phyloP scores from a whole-genome alignment of 805 yeast species.

The Pichia eremophila region DNA sequence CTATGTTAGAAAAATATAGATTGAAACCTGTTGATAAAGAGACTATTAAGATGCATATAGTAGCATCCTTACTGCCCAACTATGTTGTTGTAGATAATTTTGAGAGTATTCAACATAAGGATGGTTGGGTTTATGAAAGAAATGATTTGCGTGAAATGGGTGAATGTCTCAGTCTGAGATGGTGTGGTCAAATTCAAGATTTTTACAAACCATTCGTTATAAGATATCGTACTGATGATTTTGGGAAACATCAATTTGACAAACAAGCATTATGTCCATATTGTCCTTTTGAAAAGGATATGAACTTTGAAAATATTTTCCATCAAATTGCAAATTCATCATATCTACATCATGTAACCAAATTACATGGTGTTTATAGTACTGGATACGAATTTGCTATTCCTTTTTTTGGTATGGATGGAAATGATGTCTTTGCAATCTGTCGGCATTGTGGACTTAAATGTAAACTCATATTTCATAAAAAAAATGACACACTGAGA shows the following conservation, averaged over 20 bases:
- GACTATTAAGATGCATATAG: too few species aligned
- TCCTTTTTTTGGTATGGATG: constrained; percentile 12
- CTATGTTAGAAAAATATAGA: too few species aligned
- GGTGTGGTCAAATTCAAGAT: not conserved
- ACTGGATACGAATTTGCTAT: constrained; percentile 22
- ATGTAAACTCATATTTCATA: not conserved
- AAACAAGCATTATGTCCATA: constrained; percentile 26
- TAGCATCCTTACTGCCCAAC: too few species aligned
- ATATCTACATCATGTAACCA: constrained; percentile 27
- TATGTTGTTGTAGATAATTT: too few species aligned
- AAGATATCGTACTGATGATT: constrained; percentile 7
- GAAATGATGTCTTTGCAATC: not conserved
- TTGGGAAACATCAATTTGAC: constrained; percentile 1
- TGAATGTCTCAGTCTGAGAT: not conserved
- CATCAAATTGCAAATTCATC: constrained; percentile 21
- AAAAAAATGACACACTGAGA: not conserved
- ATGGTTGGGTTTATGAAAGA: too few species aligned
- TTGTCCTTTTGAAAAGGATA: constrained; percentile 13
- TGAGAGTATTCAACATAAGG: not conserved
- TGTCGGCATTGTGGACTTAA: constrained; percentile 1
- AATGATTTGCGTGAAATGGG: too few species aligned
- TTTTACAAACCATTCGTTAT: constrained; percentile 13
- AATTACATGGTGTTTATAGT: constrained; percentile 26
- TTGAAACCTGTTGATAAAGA: too few species aligned
- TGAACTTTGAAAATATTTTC: constrained; percentile 9